Evolutionary conservation across 352 stramenopile species (phyloP).

Genomic region (Globisporangium cederbergense): DNA sequence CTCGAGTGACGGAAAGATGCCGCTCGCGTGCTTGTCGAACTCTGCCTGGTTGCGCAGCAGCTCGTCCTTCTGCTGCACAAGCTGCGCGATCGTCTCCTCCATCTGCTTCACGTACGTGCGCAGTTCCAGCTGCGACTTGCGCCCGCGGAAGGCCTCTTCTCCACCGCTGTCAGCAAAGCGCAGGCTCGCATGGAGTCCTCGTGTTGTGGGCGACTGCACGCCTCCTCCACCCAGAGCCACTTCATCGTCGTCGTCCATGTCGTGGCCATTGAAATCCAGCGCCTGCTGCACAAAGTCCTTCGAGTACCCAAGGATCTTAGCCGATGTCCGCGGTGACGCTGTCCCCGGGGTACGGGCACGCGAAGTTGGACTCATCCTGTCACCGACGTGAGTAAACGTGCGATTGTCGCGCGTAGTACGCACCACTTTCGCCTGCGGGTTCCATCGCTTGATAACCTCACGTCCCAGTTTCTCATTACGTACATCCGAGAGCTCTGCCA

Average conservation of each 20-base stretch:
- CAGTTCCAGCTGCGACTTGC: slow-evolving; percentile 44
- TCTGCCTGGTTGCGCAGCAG: slow-evolving; percentile 69
- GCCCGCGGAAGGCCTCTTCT: slow-evolving; percentile 22
- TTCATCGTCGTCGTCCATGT: slow-evolving; percentile 46
- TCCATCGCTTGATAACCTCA: slow-evolving; percentile 39
- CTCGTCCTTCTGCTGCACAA: slow-evolving; percentile 78
- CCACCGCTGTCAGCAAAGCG: slow-evolving; percentile 17
- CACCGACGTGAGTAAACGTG: slow-evolving; percentile 20
- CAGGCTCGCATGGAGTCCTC: slow-evolving; percentile 13
- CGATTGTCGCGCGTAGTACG: slow-evolving; percentile 18
- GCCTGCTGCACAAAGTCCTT: slow-evolving; percentile 74
- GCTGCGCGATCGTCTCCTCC: slow-evolving; percentile 73
- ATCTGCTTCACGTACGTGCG: slow-evolving; percentile 77
- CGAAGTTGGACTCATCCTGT: slow-evolving; percentile 26
- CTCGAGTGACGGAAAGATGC: slow-evolving; percentile 78
- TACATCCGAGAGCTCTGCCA: slow-evolving; percentile 75
- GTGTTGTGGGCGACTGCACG: slow-evolving; percentile 14
- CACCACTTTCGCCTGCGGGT: slow-evolving; percentile 33
- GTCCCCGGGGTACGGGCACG: slow-evolving; percentile 24
- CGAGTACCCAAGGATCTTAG: slow-evolving; percentile 62
- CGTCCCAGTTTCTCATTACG: slow-evolving; percentile 43
- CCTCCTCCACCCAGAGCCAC: not conserved
- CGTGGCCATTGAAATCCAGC: slow-evolving; percentile 56
- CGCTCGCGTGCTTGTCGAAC: slow-evolving; percentile 82
- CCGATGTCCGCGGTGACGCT: slow-evolving; percentile 39